A percentile compares a stretch with the other conserved stretches of the same genome.
phyloP scores from a whole-genome alignment of 2,329 filamentous ascomycete species.

The Diaporthe ampelina region DNA sequence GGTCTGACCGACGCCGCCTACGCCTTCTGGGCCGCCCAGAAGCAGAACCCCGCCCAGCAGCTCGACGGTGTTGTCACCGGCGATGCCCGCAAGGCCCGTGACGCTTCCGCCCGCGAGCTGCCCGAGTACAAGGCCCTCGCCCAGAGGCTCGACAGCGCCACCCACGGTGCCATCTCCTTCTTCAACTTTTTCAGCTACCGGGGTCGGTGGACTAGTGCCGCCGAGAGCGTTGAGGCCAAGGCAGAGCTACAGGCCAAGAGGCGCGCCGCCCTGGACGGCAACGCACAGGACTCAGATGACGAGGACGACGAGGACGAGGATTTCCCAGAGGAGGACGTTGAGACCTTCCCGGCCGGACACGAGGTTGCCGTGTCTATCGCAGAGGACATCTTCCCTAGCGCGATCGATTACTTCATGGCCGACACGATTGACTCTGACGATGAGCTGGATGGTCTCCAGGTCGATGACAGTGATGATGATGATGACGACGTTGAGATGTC shows the following conservation, averaged over 20 bases:
- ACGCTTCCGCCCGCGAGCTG: constrained; percentile 49
- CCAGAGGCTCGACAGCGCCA: constrained; percentile 60
- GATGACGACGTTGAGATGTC: constrained; percentile 42
- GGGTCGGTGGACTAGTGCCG: constrained; percentile 70
- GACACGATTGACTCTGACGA: constrained; percentile 42
- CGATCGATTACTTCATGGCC: constrained; percentile 43
- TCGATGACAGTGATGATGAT: constrained; percentile 40
- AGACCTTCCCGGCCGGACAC: constrained; percentile 42
- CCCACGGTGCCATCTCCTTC: constrained; percentile 66
- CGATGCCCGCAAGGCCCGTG: constrained; percentile 41
- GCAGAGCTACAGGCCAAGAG: constrained; percentile 51
- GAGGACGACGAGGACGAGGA: constrained; percentile 53
- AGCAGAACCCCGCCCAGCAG: constrained; percentile 51
- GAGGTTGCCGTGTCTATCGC: constrained; percentile 42
- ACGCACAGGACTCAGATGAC: constrained; percentile 51
- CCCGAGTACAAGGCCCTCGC: constrained; percentile 68
- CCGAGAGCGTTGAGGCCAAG: constrained; percentile 70
- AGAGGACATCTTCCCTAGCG: constrained; percentile 42
- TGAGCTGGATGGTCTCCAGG: constrained; percentile 40
- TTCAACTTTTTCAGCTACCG: constrained; percentile 80
- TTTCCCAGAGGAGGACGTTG: constrained; percentile 50
- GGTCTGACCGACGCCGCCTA: constrained; percentile 73
- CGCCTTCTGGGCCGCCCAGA: constrained; percentile 69
- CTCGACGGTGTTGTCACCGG: constrained; percentile 38
- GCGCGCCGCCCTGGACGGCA: constrained; percentile 46